phyloP scores from a whole-genome alignment of 2,329 filamentous ascomycete genomes.

The Ophiostoma novo-ulmi region DNA sequence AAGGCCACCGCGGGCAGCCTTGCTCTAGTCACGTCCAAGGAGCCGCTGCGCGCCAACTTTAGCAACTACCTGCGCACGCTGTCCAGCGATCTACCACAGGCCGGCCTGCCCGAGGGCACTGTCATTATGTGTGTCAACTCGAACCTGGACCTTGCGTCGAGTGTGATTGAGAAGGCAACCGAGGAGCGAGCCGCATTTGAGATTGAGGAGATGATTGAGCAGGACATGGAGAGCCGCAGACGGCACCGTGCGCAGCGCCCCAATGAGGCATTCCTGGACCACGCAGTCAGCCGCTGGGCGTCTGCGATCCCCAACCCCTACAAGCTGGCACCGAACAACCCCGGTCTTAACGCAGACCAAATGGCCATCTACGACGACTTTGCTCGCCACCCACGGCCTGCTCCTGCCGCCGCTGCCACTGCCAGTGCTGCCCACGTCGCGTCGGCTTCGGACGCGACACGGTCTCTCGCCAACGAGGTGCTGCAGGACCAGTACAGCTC shows the following conservation, averaged over 20 bases:
- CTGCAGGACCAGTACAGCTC: conserved; percentile 57
- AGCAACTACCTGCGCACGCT: conserved; percentile 85
- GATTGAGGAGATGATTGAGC: conserved; percentile 88
- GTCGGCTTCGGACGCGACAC: conserved; percentile 56
- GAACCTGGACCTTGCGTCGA: conserved; percentile 88
- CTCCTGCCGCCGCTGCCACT: not conserved
- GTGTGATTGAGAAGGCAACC: conserved; percentile 90
- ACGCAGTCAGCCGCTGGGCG: conserved; percentile 80
- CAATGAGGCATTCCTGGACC: conserved; percentile 79
- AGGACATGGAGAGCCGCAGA: conserved; percentile 70
- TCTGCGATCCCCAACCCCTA: conserved; percentile 92
- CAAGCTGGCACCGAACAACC: conserved; percentile 65
- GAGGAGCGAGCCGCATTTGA: conserved; percentile 89
- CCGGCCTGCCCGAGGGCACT: conserved; percentile 77
- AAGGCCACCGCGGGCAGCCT: conserved; percentile 90
- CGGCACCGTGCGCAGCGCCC: conserved; percentile 69
- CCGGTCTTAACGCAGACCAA: conserved; percentile 82
- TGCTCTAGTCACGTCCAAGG: conserved; percentile 95
- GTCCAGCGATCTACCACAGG: conserved; percentile 66
- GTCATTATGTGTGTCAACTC: conserved; percentile 99
- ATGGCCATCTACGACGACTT: conserved; percentile 97
- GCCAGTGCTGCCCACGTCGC: conserved; percentile 51
- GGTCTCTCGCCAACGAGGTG: conserved; percentile 59
- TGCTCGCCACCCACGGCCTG: conserved; percentile 67
- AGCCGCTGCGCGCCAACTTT: conserved; percentile 92